Percentiles rank a stretch among this genome's conserved stretches.
These are phyloP conservation scores for Flaveria robusta DNA, from an alignment of 129 eudicot genomes.

Conservation along the genomic window DNA sequence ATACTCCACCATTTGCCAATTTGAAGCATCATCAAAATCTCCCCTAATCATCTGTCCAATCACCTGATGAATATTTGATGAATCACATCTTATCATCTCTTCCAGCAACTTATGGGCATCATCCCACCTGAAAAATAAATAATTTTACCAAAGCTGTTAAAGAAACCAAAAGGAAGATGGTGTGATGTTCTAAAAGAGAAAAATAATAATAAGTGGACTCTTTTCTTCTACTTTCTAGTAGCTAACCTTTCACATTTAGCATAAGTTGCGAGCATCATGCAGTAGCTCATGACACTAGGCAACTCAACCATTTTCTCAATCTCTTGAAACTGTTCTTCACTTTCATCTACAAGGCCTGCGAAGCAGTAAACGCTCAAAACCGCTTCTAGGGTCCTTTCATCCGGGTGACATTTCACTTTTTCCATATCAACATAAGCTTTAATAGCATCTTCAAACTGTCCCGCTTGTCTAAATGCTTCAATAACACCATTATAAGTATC, in stretches of 20 bases:
- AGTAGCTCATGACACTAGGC: slow-evolving; percentile 94
- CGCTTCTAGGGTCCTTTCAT: slow-evolving; percentile 86
- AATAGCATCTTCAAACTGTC: slow-evolving; percentile 85
- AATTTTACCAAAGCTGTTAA: slow-evolving; percentile 20
- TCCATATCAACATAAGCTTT: slow-evolving; percentile 94
- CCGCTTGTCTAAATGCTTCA: slow-evolving; percentile 89
- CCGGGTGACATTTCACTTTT: slow-evolving; percentile 73
- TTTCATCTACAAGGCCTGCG: slow-evolving; percentile 96
- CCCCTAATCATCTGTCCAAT: slow-evolving; percentile 89
- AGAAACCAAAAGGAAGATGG: background rate
- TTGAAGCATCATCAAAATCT: slow-evolving; percentile 75
- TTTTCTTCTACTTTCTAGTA: background rate
- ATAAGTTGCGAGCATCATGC: slow-evolving; percentile 88
- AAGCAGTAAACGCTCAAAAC: slow-evolving; percentile 86
- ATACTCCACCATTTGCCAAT: slow-evolving; percentile 98
- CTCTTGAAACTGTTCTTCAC: slow-evolving; percentile 87
- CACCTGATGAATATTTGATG: slow-evolving; percentile 79
- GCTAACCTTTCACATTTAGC: slow-evolving; percentile 82
- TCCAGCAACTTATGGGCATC: slow-evolving; percentile 60
- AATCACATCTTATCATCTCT: slow-evolving; percentile 68
- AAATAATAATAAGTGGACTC: background rate
- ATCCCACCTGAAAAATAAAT: slow-evolving; percentile 64
- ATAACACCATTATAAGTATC: slow-evolving; percentile 75
- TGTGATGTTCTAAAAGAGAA: background rate
- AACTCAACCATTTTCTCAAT: slow-evolving; percentile 74